Base-by-base conservation (phyloP, 148 eudicot genomes). In the Chenopodium album region DNA sequence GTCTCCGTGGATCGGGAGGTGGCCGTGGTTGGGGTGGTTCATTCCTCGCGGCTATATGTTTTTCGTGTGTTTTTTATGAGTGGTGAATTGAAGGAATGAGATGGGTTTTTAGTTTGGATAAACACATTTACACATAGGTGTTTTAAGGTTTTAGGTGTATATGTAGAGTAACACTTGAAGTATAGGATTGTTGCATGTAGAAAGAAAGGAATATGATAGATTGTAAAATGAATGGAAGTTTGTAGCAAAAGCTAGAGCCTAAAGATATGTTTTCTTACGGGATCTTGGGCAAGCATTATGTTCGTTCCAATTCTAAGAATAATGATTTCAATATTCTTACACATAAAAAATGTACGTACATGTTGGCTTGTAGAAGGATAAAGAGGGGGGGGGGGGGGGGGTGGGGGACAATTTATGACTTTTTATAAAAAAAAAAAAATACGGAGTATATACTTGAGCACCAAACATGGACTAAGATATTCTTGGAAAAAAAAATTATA, bases 161-260 rank as follows among this genome's bases (percentile, higher is more conserved):
- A 50, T 48, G 75, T 89, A 79, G 50, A 76, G 29, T 79, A 76
- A 32, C 79, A 79, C 5, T 84, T 71, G 48, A 82, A 68, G 86
- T 86, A 83, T 62, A 79, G 71, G 56, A 68, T 72, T 71, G 32
- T 84, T 78, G 82, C 71, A 73, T 73, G 71, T 63, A 78, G 82
- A 75, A 85, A 85, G 87, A 47, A 85, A 85, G 48, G 87, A 85
- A 85, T 85, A 68, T 65, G 66, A 46, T 52, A 29, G 72, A 76
- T 65, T 19, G 62, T 62, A 2, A 52, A 59, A 73, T 19, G 37
- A 37, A 23, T 34, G 3, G 52, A 37, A 71, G 50, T 3, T 80
- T 62, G 68, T 29, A 72, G 80, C 31, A 41, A 76, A 84, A 80
- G 73, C 44, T 73, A 41, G 76, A 56, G 80, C 2, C 7, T 47